Percentiles rank a stretch among this genome's conserved stretches.
Conservation (phyloP, 2,329 filamentous ascomycete species). For the Pseudopyrenochaeta lycopersici region DNA sequence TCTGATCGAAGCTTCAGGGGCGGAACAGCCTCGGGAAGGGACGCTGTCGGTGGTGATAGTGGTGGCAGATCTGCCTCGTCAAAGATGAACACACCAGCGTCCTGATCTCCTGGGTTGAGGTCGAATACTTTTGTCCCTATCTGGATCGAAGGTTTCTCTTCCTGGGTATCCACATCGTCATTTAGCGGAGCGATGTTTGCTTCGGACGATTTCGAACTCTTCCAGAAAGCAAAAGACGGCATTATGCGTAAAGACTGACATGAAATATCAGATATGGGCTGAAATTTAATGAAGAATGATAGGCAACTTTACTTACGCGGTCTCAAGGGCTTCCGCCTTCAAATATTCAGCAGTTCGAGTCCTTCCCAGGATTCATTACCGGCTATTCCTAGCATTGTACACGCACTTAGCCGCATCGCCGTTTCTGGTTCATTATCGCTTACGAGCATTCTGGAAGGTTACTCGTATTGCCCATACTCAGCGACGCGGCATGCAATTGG, state of each 20-base stretch:
- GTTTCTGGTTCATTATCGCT: slow-evolving; percentile 16
- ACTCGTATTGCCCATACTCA: slow-evolving; percentile 1
- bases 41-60: background rate
- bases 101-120: slow-evolving; percentile 22
- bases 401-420: slow-evolving; percentile 15
- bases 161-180: slow-evolving; percentile 6
- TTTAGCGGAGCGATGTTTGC: slow-evolving; percentile 9
- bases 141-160: slow-evolving; percentile 1
- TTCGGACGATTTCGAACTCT: slow-evolving; percentile 21
- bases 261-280: background rate
- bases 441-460: slow-evolving; percentile 6
- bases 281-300: background rate
- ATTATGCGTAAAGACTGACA: slow-evolving; percentile 15
- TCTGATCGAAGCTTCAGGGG: too few relatives aligned
- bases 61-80: slow-evolving; percentile 10
- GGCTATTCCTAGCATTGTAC: slow-evolving; percentile 12
- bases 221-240: slow-evolving; percentile 36
- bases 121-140: slow-evolving; percentile 10
- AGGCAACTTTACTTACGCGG: background rate
- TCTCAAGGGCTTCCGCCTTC: background rate
- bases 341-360: background rate
- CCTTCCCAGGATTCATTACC: slow-evolving; percentile 3
- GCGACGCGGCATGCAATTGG: slow-evolving; percentile 8
- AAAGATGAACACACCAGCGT: slow-evolving; percentile 28
- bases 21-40: background rate